These are phyloP conservation scores for Rhodotorula taiwanensis DNA, from an alignment of 768 basidiomycete species.

Conservation along the genomic window DNA sequence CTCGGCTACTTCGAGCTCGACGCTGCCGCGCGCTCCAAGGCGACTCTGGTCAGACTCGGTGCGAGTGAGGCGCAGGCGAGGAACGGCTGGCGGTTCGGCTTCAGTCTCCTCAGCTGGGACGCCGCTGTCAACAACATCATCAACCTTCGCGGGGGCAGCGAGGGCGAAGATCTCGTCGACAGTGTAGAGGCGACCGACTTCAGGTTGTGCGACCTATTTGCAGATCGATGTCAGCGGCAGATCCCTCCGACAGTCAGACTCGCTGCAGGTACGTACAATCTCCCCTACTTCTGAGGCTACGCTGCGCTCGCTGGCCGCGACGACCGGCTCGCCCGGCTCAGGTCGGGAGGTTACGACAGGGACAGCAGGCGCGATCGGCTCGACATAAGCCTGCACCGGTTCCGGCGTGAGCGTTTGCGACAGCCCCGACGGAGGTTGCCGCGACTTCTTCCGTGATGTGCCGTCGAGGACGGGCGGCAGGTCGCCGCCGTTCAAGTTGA, in stretches of 20 bases:
- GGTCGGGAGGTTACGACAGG: too few relatives aligned
- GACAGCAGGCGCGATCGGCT: too few relatives aligned
- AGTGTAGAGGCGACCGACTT: constrained; percentile 10
- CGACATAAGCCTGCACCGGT: too few relatives aligned
- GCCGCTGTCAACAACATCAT: background rate
- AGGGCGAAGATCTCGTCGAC: constrained; percentile 29
- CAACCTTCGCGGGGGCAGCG: background rate
- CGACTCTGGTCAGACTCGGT: constrained; percentile 26
- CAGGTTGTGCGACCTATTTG: background rate
- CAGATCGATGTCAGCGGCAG: background rate
- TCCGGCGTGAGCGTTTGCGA: background rate
- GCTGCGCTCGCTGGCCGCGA: background rate
- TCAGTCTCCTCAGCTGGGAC: background rate
- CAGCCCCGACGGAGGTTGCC: background rate
- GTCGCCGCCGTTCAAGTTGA: background rate
- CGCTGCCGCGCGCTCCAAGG: constrained; percentile 13
- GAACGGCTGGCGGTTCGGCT: constrained; percentile 8
- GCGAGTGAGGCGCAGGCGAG: constrained; percentile 20
- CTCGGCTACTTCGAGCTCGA: constrained; percentile 13
- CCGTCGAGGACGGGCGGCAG: constrained; percentile 9
- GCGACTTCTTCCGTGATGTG: background rate
- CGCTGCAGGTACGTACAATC: too few relatives aligned
- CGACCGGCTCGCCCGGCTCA: background rate
- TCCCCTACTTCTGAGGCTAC: background rate
- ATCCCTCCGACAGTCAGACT: too few relatives aligned